Conservation (phyloP, 2,329 filamentous ascomycete species). For the Colletotrichum truncatum region DNA sequence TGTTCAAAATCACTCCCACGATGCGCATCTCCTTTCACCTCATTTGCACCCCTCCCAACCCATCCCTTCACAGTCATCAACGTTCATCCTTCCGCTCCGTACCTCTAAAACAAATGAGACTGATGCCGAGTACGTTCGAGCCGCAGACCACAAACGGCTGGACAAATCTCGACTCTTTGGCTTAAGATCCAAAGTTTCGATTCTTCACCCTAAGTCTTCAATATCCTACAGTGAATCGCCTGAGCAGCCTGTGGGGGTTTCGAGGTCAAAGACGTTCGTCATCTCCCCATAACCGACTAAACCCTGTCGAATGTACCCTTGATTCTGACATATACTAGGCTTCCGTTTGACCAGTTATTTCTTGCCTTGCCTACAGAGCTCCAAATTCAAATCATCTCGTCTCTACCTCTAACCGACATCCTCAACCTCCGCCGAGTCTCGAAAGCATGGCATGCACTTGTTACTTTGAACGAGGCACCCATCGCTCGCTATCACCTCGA, state of each 20-base stretch:
- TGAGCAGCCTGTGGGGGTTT: background rate
- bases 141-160: slow-evolving; percentile 43
- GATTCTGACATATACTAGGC: slow-evolving; percentile 39
- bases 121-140: slow-evolving; percentile 37
- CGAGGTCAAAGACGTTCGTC: slow-evolving; percentile 19
- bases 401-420: slow-evolving; percentile 67
- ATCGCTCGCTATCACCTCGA: slow-evolving; percentile 70
- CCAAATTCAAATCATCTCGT: slow-evolving; percentile 69
- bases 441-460: slow-evolving; percentile 66
- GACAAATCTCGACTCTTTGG: slow-evolving; percentile 52
- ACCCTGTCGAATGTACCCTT: background rate
- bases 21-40: slow-evolving; percentile 26
- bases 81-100: slow-evolving; percentile 60
- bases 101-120: slow-evolving; percentile 45
- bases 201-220: slow-evolving; percentile 38
- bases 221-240: background rate
- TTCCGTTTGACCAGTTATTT: slow-evolving; percentile 66
- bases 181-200: slow-evolving; percentile 48
- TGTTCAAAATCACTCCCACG: background rate
- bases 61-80: slow-evolving; percentile 41
- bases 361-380: slow-evolving; percentile 67
- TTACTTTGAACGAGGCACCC: slow-evolving; percentile 67
- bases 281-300: background rate
- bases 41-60: slow-evolving; percentile 31
- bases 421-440: slow-evolving; percentile 68